Evolutionary conservation across 306 rosid species (phyloP).

Genomic region (Prunus salicina): DNA sequence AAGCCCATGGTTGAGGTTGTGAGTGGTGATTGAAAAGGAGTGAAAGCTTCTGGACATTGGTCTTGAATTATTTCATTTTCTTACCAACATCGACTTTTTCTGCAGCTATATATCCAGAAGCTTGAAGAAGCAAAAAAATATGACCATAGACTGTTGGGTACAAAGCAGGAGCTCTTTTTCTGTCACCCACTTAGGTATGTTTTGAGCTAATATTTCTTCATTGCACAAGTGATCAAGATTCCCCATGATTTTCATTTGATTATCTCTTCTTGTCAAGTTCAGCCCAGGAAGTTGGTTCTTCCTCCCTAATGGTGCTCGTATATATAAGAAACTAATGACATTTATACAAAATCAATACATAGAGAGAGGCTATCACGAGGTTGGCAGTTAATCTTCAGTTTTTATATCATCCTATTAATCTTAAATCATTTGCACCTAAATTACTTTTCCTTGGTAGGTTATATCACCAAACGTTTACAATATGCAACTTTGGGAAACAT

Average conservation of each 20-base stretch:
- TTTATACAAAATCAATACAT: conserved; percentile 75
- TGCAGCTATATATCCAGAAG: conserved; percentile 56
- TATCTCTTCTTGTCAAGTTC: conserved; percentile 25
- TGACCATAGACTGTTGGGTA: conserved; percentile 87
- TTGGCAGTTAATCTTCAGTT: conserved; percentile 26
- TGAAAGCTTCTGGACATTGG: conserved; percentile 11
- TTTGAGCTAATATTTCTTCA: background rate
- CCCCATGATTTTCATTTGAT: background rate
- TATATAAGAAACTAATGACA: conserved; percentile 75
- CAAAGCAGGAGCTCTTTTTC: conserved; percentile 85
- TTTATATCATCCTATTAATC: conserved; percentile 5
- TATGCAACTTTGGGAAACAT: conserved; percentile 93
- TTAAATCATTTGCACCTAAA: conserved; percentile 10
- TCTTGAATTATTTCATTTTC: conserved; percentile 16
- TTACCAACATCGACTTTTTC: conserved; percentile 11
- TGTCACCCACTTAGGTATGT: conserved; percentile 90
- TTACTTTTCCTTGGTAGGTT: conserved; percentile 56
- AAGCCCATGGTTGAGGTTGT: background rate
- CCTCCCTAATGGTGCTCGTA: conserved; percentile 80
- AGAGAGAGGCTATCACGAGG: conserved; percentile 94
- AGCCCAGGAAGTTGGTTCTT: conserved; percentile 99
- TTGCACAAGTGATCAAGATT: background rate
- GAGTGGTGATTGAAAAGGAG: background rate
- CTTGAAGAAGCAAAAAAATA: conserved; percentile 95
- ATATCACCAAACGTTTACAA: conserved; percentile 87